phyloP scores from a whole-genome alignment of 2,329 filamentous ascomycete genomes.

The Fusarium caatingaense region DNA sequence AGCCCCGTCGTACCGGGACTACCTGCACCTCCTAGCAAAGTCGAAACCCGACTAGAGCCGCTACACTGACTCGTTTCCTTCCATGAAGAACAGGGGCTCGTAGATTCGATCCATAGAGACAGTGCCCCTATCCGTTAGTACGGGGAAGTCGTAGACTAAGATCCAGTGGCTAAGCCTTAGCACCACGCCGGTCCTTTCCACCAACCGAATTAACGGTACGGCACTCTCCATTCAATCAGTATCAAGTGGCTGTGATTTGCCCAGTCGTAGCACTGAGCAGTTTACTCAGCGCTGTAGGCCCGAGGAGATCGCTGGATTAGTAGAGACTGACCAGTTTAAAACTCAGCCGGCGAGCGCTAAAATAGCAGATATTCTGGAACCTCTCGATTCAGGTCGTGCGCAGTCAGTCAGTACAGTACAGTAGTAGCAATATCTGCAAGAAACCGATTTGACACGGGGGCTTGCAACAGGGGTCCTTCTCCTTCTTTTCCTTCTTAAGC shows the following conservation, averaged over 20 bases:
- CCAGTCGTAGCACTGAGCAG: neutral
- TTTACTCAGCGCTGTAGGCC: neutral
- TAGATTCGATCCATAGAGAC: neutral
- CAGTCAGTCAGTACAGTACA: neutral
- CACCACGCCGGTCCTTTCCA: neutral
- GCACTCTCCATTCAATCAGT: neutral
- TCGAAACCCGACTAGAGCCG: neutral
- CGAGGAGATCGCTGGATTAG: neutral
- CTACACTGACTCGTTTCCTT: neutral
- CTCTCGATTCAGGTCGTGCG: neutral
- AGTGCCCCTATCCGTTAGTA: neutral
- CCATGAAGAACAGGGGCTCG: neutral
- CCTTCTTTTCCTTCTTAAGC: neutral
- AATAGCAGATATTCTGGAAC: slow-evolving; percentile 1
- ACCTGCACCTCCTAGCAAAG: neutral
- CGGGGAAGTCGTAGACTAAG: neutral
- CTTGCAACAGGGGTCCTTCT: neutral
- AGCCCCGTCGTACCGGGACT: neutral
- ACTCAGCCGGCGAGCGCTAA: neutral
- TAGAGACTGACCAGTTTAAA: neutral
- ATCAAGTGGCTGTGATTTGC: neutral
- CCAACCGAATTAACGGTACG: neutral
- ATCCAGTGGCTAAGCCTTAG: neutral
- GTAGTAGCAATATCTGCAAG: neutral
- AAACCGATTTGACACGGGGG: neutral